Evolutionary conservation across 2,329 filamentous ascomycete species (phyloP), one percentile per base, ranked within the genome.

Genomic region (Neonectria coccinea): DNA sequence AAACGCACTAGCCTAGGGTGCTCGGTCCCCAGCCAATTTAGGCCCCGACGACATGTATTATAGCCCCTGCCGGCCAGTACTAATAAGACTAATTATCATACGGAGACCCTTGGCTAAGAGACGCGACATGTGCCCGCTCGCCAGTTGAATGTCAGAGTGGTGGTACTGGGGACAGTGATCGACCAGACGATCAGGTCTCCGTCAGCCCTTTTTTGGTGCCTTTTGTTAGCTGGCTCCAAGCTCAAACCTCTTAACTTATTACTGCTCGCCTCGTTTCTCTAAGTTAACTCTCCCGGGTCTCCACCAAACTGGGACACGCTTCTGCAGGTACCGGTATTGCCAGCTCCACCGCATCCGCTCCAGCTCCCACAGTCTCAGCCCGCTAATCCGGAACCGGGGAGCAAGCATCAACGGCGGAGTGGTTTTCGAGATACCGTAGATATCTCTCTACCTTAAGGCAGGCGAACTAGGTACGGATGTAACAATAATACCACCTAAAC

Each of bases 1-100:
- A 66, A 62, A 59, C 57, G 54, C 61, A 60, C 52, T 65, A 71
- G 59, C 59, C 70, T 60, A 59, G 59, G 67, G 57, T 48, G 39
- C 50, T 61, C 63, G 45, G 55, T 61, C 63, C 62, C 69, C 64
- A 31, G 59, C 59, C 64, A 69, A 72, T 68, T 66, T 66, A 66
- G 63, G 67, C 66, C 67, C 68, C 66, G 57, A 55, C 56, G 27
- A 29, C 45, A 50, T 31, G 25, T 54, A 18, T n/a, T 51, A 8
- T 64, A 25, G 42, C 25, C 53, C 59, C 50, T 45, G 27, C 50
- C 50, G 12, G 27, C 48, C 48, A 51, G 27, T 22, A 18, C 47
- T 31, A 20, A n/a, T 20, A 9, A 2, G 33, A 20, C 16, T 5
- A 25, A 25, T 25, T 41, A 41, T 41, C 18, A 31, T 50, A 50